Percentiles rank a stretch among this genome's conserved stretches.
Conservation (phyloP, 345 rosid genomes). For the Geranium brycei region DNA sequence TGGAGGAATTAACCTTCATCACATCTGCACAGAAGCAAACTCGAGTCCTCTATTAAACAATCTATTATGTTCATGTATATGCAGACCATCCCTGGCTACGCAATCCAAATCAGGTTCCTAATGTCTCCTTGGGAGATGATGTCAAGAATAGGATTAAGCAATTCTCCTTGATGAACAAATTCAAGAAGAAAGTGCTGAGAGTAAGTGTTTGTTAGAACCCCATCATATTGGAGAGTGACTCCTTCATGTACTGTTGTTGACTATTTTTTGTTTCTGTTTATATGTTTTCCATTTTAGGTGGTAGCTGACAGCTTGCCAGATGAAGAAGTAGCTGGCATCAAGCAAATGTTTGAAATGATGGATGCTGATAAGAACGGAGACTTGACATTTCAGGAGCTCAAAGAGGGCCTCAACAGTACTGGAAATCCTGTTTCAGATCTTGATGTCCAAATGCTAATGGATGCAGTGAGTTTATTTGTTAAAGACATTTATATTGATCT, state of each 20-base stretch:
- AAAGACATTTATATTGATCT: too few relatives aligned
- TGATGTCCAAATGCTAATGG: constrained; percentile 60
- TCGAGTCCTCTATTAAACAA: not conserved
- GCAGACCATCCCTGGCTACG: constrained; percentile 78
- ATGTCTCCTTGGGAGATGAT: constrained; percentile 61
- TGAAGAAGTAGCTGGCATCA: constrained; percentile 43
- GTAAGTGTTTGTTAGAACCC: constrained; percentile 21
- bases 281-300: constrained; percentile 24
- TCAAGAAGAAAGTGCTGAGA: constrained; percentile 82
- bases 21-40: not conserved
- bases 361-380: constrained; percentile 71
- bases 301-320: constrained; percentile 71
- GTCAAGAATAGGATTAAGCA: constrained; percentile 71
- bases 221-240: not conserved
- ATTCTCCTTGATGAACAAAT: constrained; percentile 77
- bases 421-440: constrained; percentile 58
- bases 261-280: not conserved
- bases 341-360: constrained; percentile 54
- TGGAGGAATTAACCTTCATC: not conserved
- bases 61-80: not conserved
- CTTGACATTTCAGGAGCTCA: constrained; percentile 65
- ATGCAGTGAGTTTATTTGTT: constrained; percentile 38
- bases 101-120: constrained; percentile 41
- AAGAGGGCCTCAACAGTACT: constrained; percentile 40
- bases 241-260: not conserved